A percentile compares a stretch with the other conserved stretches of the same genome.
These are phyloP conservation scores for Miamiensis avidus DNA, from an alignment of 169 alveolate genomes.

Conservation along the genomic window DNA sequence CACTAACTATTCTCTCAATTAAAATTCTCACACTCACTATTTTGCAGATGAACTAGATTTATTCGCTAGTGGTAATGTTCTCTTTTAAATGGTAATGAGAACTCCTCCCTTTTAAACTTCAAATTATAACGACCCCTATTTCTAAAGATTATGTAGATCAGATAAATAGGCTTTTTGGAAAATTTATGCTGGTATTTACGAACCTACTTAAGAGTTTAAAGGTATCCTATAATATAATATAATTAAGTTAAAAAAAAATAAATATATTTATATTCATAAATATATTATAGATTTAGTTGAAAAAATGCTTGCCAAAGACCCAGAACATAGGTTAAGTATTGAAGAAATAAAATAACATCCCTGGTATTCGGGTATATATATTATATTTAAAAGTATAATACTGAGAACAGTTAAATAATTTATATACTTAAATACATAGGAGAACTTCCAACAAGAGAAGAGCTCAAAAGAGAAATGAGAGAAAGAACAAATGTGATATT, in stretches of 20 bases:
- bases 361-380: background rate
- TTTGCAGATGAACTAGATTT: conserved; percentile 62
- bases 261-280: too few species aligned
- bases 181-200: conserved; percentile 18
- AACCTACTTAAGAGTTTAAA: conserved; percentile 37
- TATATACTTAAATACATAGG: background rate
- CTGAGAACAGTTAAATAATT: too few species aligned
- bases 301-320: background rate
- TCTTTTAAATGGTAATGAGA: conserved; percentile 65
- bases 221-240: conserved; percentile 1
- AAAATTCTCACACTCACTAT: conserved; percentile 36
- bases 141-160: conserved; percentile 23
- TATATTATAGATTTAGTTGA: background rate
- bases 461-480: background rate
- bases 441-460: background rate
- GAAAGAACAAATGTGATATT: background rate
- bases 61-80: conserved; percentile 63
- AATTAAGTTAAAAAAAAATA: too few species aligned
- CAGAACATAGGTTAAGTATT: background rate
- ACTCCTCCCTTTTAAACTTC: conserved; percentile 65
- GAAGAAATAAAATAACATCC: background rate
- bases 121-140: conserved; percentile 46
- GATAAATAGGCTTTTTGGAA: conserved; percentile 39
- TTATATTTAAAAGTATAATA: background rate
- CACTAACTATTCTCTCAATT: background rate